Conservation (phyloP, 176 grass and related monocot species). For the Themeda triandra region DNA sequence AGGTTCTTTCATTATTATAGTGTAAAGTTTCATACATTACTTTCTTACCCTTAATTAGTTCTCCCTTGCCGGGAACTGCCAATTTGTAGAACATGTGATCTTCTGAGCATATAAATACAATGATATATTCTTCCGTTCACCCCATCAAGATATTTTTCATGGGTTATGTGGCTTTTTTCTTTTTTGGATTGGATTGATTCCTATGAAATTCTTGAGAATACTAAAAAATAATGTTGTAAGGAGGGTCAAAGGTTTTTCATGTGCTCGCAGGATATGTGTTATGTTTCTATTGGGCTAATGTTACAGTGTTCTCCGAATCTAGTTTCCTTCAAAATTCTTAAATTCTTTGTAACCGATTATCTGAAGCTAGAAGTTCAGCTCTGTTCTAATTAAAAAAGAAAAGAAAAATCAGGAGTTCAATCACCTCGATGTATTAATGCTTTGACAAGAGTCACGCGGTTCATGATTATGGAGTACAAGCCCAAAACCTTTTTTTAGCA, state of each 20-base stretch:
- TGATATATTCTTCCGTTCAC: neutral
- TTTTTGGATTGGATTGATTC: neutral
- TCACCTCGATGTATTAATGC: neutral
- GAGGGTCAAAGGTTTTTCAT: neutral
- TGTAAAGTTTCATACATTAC: neutral
- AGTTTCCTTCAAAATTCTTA: neutral
- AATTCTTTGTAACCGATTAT: neutral
- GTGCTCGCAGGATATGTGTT: neutral
- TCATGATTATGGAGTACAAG: neutral
- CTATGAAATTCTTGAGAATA: neutral
- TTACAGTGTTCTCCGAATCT: neutral
- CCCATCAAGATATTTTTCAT: neutral
- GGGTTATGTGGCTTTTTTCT: neutral
- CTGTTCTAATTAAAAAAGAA: neutral
- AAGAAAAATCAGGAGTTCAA: neutral
- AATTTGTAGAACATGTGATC: conserved; percentile 10
- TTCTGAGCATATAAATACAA: conserved; percentile 8
- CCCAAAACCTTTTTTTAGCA: neutral
- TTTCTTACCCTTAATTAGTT: neutral
- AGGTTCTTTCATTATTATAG: conserved; percentile 18
- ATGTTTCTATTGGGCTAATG: neutral
- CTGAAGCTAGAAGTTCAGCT: neutral
- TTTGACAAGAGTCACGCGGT: neutral
- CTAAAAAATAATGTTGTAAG: neutral
- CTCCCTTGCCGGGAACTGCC: neutral